Evolutionary conservation across 129 eudicot species (phyloP).

Genomic region (Lactuca saligna): DNA sequence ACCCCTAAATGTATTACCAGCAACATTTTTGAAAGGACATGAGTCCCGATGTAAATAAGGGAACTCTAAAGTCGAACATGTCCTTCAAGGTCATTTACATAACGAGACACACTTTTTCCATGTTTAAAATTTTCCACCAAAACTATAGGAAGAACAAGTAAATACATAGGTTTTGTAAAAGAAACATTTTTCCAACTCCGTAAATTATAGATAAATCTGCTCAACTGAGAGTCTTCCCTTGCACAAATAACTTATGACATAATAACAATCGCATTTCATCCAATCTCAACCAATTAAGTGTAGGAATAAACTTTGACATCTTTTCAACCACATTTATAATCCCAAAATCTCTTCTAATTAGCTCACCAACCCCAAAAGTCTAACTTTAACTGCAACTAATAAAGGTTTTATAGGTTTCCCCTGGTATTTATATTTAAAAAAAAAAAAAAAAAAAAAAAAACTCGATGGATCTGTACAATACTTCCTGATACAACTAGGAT

Average conservation of each 20-base stretch:
- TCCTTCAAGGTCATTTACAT: constrained; percentile 82
- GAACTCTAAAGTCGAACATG: constrained; percentile 71
- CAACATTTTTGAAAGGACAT: constrained; percentile 89
- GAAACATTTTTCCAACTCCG: constrained; percentile 91
- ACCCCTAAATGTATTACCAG: constrained; percentile 54
- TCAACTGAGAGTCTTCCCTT: constrained; percentile 93
- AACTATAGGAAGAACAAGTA: constrained; percentile 90
- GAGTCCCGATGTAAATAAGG: constrained; percentile 89
- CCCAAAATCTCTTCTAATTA: constrained; percentile 75
- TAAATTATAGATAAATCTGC: constrained; percentile 83
- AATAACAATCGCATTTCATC: constrained; percentile 94
- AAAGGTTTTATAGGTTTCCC: constrained; percentile 68
- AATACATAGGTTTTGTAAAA: constrained; percentile 86
- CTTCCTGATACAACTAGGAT: constrained; percentile 90
- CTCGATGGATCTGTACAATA: constrained; percentile 92
- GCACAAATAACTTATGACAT: constrained; percentile 99
- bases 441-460: constrained; percentile 53
- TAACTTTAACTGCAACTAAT: constrained; percentile 85
- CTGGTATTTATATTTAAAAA: constrained; percentile 50
- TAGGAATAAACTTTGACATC: constrained; percentile 65
- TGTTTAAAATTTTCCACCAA: constrained; percentile 90
- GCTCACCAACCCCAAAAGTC: constrained; percentile 92
- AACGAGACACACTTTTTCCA: constrained; percentile 71
- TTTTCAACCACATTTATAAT: constrained; percentile 74
- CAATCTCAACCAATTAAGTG: constrained; percentile 84